A percentile compares a stretch with the other conserved stretches of the same genome.
These are phyloP conservation scores for Tulasnella calospora DNA, from an alignment of 768 basidiomycete species.

Conservation along the genomic window DNA sequence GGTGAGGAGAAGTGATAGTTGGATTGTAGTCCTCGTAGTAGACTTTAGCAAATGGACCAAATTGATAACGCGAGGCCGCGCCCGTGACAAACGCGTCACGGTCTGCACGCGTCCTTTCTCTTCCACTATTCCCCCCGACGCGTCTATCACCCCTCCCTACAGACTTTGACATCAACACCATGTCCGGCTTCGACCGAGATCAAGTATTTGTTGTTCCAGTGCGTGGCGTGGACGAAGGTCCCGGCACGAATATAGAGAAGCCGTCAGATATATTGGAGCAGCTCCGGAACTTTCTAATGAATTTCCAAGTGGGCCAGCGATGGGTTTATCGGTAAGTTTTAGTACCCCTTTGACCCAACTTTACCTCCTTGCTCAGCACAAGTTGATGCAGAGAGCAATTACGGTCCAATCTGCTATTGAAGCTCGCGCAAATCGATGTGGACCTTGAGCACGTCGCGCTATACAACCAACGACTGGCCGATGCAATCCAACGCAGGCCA, in stretches of 20 bases:
- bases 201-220: conserved; percentile 77
- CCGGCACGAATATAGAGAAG: conserved; percentile 71
- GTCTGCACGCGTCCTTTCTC: neutral
- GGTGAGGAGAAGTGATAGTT: neutral
- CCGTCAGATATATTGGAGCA: conserved; percentile 40
- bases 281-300: conserved; percentile 66
- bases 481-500: conserved; percentile 82
- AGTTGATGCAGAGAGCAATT: conserved; percentile 62
- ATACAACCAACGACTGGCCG: conserved; percentile 92
- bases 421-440: conserved; percentile 81
- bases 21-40: neutral
- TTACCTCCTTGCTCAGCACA: conserved; percentile 14
- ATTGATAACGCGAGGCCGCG: neutral
- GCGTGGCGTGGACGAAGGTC: conserved; percentile 56
- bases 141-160: neutral
- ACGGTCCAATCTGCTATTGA: conserved; percentile 80
- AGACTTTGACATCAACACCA: conserved; percentile 35
- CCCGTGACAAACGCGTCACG: neutral
- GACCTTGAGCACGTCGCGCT: conserved; percentile 66
- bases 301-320: conserved; percentile 82
- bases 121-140: neutral
- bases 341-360: conserved; percentile 22
- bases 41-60: neutral
- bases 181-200: conserved; percentile 87
- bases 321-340: conserved; percentile 81